Conservation (phyloP, 208 protist species). For the Leishmania aethiopica region DNA sequence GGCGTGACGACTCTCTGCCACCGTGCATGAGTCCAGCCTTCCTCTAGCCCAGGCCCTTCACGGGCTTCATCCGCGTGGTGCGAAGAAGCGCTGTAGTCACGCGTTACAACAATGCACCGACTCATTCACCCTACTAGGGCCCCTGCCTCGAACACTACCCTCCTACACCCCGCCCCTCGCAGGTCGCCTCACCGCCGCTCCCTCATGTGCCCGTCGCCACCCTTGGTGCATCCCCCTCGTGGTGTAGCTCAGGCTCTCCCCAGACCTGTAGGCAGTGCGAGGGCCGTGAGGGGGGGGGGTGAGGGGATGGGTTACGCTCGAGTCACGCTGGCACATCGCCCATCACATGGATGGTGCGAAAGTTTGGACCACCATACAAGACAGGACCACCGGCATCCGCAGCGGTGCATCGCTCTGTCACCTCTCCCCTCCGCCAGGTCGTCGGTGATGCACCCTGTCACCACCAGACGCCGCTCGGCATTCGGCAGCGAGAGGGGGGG, state of each 20-base stretch:
- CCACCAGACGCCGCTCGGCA: background rate
- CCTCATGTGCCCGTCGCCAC: background rate
- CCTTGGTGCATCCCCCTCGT: background rate
- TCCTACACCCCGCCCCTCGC: background rate
- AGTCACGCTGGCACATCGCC: background rate
- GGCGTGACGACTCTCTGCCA: background rate
- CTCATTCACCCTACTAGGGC: background rate
- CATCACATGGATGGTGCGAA: background rate
- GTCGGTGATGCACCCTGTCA: background rate
- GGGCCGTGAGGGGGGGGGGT: background rate
- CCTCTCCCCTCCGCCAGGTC: background rate
- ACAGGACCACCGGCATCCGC: background rate
- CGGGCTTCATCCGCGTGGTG: background rate
- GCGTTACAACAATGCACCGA: background rate
- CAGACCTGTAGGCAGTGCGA: background rate
- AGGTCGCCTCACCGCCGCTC: background rate
- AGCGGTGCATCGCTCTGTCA: background rate
- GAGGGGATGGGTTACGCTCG: background rate
- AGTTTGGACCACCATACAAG: background rate
- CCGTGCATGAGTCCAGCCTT: background rate
- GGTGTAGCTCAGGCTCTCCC: background rate
- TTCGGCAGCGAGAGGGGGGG: background rate
- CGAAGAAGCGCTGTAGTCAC: background rate
- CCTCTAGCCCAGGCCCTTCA: background rate
- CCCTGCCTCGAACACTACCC: background rate